Conservation (phyloP, 2,329 filamentous ascomycete genomes). For the Cercospora janseana region DNA sequence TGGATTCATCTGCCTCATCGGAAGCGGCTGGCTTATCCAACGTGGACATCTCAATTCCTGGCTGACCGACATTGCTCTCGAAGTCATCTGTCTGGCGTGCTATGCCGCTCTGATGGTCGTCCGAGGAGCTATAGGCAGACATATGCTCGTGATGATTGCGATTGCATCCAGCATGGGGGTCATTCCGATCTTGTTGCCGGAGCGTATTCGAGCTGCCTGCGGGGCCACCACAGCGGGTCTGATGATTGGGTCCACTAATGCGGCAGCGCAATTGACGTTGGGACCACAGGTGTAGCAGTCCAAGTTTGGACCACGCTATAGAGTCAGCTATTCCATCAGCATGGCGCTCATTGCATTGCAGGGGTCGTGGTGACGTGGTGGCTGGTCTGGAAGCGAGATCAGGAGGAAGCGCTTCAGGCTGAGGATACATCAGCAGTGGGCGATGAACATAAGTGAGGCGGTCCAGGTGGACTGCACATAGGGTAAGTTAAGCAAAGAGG, state of each 20-base stretch:
- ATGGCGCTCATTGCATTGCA: slow-evolving; percentile 37
- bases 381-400: slow-evolving; percentile 17
- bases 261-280: slow-evolving; percentile 39
- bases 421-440: neutral
- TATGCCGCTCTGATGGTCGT: slow-evolving; percentile 44
- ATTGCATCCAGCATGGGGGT: slow-evolving; percentile 43
- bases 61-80: slow-evolving; percentile 31
- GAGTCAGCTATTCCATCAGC: slow-evolving; percentile 40
- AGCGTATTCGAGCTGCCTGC: slow-evolving; percentile 42
- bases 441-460: neutral
- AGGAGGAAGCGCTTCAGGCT: neutral
- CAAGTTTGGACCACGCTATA: slow-evolving; percentile 43
- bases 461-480: neutral
- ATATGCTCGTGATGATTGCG: slow-evolving; percentile 44
- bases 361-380: slow-evolving; percentile 27
- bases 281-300: slow-evolving; percentile 44
- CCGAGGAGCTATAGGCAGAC: slow-evolving; percentile 38
- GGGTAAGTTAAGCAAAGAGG: no score
- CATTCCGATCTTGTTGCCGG: slow-evolving; percentile 44
- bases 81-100: slow-evolving; percentile 40
- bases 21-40: slow-evolving; percentile 27
- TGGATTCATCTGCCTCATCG: slow-evolving; percentile 23
- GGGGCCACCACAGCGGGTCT: slow-evolving; percentile 43
- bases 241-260: slow-evolving; percentile 42
- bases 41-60: slow-evolving; percentile 19